Percentiles rank a stretch among this genome's conserved stretches.
These are phyloP conservation scores for Tagetes patula DNA, from an alignment of 129 eudicot genomes.

Conservation along the genomic window DNA sequence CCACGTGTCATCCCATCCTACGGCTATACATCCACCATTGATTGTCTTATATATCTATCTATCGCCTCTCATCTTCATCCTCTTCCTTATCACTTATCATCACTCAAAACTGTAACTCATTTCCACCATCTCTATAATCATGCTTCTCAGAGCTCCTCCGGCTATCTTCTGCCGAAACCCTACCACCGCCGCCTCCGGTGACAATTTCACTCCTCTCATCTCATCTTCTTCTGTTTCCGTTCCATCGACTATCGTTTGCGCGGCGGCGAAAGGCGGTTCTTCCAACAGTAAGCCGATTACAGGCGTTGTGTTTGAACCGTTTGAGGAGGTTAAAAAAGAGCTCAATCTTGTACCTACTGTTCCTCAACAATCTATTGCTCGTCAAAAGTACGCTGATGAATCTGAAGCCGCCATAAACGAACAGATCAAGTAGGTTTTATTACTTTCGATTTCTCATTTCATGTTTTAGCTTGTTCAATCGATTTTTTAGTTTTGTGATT, in stretches of 20 bases:
- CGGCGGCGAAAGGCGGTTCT: conserved; percentile 46
- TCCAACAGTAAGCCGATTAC: conserved; percentile 61
- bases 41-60: not conserved
- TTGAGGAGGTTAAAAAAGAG: conserved; percentile 93
- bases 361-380: conserved; percentile 83
- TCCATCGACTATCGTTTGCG: conserved; percentile 43
- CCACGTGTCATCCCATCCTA: conserved; percentile 45
- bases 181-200: conserved; percentile 22
- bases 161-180: conserved; percentile 26
- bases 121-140: conserved; percentile 21
- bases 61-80: conserved; percentile 1
- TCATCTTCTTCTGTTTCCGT: not conserved
- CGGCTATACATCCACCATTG: conserved; percentile 31
- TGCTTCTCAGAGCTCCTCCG: conserved; percentile 62
- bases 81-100: conserved; percentile 23
- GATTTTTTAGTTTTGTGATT: not conserved
- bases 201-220: conserved; percentile 18
- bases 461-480: conserved; percentile 3
- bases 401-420: conserved; percentile 82
- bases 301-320: conserved; percentile 82
- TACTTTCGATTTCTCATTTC: not conserved
- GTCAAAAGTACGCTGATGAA: conserved; percentile 71
- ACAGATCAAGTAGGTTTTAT: conserved; percentile 71
- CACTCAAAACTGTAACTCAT: conserved; percentile 6
- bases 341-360: conserved; percentile 63